phyloP scores from a whole-genome alignment of 345 rosid genomes.

The Corchorus olitorius region DNA sequence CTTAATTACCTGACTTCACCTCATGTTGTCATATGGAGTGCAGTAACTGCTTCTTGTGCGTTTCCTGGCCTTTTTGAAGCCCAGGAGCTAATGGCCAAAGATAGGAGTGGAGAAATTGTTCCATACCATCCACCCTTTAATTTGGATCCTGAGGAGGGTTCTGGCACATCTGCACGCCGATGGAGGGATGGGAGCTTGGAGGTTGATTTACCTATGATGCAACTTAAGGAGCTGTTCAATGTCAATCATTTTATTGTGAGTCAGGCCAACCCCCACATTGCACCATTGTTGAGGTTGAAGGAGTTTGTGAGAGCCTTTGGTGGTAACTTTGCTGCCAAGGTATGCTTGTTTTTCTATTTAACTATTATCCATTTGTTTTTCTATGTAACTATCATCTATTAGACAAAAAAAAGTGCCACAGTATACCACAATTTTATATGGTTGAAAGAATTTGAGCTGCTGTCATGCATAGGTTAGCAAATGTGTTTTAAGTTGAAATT shows the following conservation, averaged over 20 bases:
- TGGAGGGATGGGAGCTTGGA: slow-evolving; percentile 99
- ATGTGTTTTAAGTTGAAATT: background rate
- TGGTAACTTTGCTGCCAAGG: slow-evolving; percentile 99
- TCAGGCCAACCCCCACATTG: slow-evolving; percentile 98
- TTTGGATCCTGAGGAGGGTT: slow-evolving; percentile 79
- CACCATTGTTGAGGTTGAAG: slow-evolving; percentile 78
- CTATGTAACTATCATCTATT: background rate
- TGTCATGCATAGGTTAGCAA: background rate
- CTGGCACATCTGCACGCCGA: slow-evolving; percentile 60
- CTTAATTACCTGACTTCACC: slow-evolving; percentile 97
- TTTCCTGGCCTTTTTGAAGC: slow-evolving; percentile 99
- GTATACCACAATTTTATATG: background rate
- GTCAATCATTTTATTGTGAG: slow-evolving; percentile 98
- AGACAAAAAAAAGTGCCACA: background rate
- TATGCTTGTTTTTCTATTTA: slow-evolving; percentile 27
- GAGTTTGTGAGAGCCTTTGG: slow-evolving; percentile 83
- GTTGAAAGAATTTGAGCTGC: background rate
- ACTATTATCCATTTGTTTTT: background rate
- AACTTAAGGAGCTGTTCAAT: slow-evolving; percentile 91
- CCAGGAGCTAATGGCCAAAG: slow-evolving; percentile 97
- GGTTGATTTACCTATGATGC: slow-evolving; percentile 98
- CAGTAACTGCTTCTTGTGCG: slow-evolving; percentile 97
- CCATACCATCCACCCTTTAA: slow-evolving; percentile 97
- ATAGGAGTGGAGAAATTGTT: slow-evolving; percentile 88
- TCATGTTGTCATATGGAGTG: slow-evolving; percentile 99